Percentiles rank a stretch among this genome's conserved stretches.
phyloP scores from a whole-genome alignment of 495 filamentous ascomycete genomes.

The Niebla homalea region DNA sequence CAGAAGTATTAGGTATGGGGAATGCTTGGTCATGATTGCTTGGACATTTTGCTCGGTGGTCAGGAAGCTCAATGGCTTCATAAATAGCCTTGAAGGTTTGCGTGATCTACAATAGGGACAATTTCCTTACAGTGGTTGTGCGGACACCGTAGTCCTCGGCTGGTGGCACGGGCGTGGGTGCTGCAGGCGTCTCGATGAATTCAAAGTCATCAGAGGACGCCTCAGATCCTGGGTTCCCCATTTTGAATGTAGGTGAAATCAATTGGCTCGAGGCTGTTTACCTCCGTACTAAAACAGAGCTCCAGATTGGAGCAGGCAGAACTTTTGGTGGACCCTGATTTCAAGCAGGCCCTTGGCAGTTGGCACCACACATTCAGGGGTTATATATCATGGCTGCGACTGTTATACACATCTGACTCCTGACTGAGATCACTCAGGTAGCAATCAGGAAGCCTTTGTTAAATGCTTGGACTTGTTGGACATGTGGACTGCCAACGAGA shows the following conservation, averaged over 20 bases:
- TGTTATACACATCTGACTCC: too few species aligned
- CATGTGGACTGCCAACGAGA: too few species aligned
- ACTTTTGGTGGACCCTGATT: too few species aligned
- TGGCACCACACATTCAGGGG: too few species aligned
- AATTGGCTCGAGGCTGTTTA: too few species aligned
- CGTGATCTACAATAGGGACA: background rate
- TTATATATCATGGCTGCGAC: too few species aligned
- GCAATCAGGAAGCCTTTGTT: too few species aligned
- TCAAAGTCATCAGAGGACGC: constrained; percentile 48
- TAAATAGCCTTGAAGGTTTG: background rate
- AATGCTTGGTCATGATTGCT: background rate
- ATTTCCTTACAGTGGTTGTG: constrained; percentile 39
- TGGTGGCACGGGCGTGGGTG: constrained; percentile 32
- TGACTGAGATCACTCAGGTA: too few species aligned
- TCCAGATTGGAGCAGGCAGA: too few species aligned
- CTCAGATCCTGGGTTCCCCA: constrained; percentile 37
- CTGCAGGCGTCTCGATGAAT: constrained; percentile 51
- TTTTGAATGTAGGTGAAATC: constrained; percentile 7
- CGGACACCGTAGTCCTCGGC: constrained; percentile 41
- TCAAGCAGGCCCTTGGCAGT: too few species aligned
- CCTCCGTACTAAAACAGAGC: too few species aligned
- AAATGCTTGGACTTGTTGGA: too few species aligned
- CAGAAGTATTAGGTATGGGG: background rate
- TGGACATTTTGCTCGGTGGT: background rate
- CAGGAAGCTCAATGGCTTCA: background rate